Evolutionary conservation across 176 grass and related monocot genomes (phyloP).

Genomic region (Eragrostis nindensis): DNA sequence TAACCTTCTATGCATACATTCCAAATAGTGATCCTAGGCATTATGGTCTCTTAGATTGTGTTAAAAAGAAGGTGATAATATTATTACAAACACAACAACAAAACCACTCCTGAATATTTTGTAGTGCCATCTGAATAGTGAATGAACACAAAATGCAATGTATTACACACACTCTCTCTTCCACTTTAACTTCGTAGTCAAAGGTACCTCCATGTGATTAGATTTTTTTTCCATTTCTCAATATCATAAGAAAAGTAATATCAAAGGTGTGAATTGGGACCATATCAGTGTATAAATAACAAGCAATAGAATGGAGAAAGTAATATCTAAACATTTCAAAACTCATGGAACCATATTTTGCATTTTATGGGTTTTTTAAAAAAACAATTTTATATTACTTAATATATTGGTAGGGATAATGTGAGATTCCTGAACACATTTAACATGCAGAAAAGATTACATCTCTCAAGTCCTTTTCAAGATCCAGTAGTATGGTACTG

Average conservation of each 20-base stretch:
- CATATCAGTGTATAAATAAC: neutral
- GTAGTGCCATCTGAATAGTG: conserved; percentile 5
- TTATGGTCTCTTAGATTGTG: neutral
- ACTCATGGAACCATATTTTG: conserved; percentile 21
- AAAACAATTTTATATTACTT: conserved; percentile 7
- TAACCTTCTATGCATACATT: conserved; percentile 3
- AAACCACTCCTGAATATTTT: conserved; percentile 13
- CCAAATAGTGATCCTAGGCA: conserved; percentile 6
- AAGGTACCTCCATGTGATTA: neutral
- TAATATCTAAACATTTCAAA: neutral
- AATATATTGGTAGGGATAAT: neutral
- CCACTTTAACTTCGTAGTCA: neutral
- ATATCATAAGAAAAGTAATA: neutral
- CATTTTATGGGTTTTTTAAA: neutral
- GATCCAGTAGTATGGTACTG: neutral
- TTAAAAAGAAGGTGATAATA: neutral
- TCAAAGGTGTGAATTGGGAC: neutral
- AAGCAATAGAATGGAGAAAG: neutral
- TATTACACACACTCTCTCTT: neutral
- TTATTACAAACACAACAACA: neutral
- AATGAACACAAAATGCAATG: conserved; percentile 21
- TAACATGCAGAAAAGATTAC: neutral
- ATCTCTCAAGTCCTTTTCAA: conserved; percentile 10
- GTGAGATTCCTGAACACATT: conserved; percentile 9
- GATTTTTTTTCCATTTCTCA: neutral